Conservation (phyloP, 495 filamentous ascomycete genomes). For the Patellaria atrata region DNA sequence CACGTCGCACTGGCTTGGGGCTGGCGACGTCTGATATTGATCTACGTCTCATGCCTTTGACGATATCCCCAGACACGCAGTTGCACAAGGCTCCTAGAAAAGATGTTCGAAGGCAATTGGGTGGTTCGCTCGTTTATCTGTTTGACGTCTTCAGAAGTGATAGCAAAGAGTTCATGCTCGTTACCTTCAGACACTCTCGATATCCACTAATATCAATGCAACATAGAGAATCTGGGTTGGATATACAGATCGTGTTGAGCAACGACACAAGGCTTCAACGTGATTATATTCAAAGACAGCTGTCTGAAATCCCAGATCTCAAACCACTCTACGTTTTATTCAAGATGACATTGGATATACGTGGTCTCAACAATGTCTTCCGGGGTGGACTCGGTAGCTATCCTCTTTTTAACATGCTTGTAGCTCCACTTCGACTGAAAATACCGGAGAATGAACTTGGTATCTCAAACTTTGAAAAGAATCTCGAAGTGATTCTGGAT, state of each 20-base stretch:
- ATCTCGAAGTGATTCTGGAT: constrained; percentile 35
- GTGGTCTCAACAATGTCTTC: constrained; percentile 32
- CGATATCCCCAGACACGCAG: background rate
- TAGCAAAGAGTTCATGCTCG: background rate
- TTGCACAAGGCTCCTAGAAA: constrained; percentile 4
- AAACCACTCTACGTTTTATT: constrained; percentile 34
- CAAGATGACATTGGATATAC: constrained; percentile 35
- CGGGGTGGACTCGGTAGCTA: constrained; percentile 35
- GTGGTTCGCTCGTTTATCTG: background rate
- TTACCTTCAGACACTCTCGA: constrained; percentile 1
- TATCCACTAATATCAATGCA: constrained; percentile 22
- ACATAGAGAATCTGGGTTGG: constrained; percentile 35
- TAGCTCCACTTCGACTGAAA: too few species aligned
- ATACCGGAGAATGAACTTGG: background rate
- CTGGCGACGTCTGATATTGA: constrained; percentile 39
- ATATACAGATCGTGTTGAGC: constrained; percentile 33
- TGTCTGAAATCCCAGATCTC: constrained; percentile 35
- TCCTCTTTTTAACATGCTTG: constrained; percentile 41
- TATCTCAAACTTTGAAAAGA: constrained; percentile 32
- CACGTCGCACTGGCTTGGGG: constrained; percentile 38
- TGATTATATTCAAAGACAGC: constrained; percentile 32
- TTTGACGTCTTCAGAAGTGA: background rate
- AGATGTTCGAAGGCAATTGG: background rate
- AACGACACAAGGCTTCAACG: constrained; percentile 25
- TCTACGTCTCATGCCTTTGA: constrained; percentile 22